Conservation (phyloP, 2,329 filamentous ascomycete species). For the Cucurbitaria berberidis region DNA sequence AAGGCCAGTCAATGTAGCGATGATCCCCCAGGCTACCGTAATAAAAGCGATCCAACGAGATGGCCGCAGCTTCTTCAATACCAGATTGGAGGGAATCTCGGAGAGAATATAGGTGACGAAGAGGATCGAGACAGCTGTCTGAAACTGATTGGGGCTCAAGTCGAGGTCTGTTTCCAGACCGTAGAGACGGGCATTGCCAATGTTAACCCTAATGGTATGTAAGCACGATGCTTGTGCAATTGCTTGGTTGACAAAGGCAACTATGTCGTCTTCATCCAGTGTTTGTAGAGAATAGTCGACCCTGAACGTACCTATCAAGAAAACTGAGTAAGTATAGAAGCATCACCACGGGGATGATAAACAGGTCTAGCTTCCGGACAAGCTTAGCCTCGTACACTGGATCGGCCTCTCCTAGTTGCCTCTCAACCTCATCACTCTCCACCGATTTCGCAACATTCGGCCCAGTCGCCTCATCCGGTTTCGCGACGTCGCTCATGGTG, state of each 20-base stretch:
- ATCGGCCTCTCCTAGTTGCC: constrained; percentile 43
- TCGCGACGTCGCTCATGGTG: constrained; percentile 39
- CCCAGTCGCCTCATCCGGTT: constrained; percentile 22
- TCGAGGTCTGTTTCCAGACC: constrained; percentile 67
- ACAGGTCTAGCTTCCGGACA: constrained; percentile 68
- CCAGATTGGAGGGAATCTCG: constrained; percentile 55
- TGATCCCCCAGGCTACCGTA: constrained; percentile 60
- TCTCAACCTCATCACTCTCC: constrained; percentile 33
- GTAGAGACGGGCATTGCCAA: constrained; percentile 71
- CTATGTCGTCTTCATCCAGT: too few species aligned
- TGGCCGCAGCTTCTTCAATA: constrained; percentile 54
- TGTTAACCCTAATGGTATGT: constrained; percentile 62
- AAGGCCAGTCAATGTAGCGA: constrained; percentile 73
- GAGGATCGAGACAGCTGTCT: constrained; percentile 57
- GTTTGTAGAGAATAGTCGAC: not conserved
- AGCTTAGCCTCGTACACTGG: constrained; percentile 59
- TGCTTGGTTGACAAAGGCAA: not conserved
- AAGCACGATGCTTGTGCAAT: constrained; percentile 6
- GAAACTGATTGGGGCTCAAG: constrained; percentile 70
- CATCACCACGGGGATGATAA: constrained; percentile 71
- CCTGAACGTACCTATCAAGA: constrained; percentile 65
- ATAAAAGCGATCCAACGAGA: constrained; percentile 66
- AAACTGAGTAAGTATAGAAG: constrained; percentile 76
- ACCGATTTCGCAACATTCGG: constrained; percentile 16
- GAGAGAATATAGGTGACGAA: constrained; percentile 55